Evolutionary conservation across 2,329 filamentous ascomycete species (phyloP).

Genomic region (Cercospora beticola): DNA sequence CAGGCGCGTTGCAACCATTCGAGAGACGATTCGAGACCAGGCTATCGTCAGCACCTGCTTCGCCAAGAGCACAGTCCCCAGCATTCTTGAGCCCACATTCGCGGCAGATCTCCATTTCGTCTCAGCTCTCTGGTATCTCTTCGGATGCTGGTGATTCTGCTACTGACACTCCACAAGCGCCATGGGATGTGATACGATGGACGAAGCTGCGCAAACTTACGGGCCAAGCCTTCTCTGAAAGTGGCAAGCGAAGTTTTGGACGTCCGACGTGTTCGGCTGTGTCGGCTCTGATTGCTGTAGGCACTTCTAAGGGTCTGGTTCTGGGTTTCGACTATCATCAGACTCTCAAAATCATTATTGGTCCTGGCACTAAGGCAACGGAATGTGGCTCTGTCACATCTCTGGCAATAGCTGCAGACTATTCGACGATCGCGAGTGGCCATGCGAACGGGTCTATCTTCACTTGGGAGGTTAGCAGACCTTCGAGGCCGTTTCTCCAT

Average conservation of each 20-base stretch:
- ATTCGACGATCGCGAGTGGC: conserved; percentile 85
- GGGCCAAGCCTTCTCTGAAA: conserved; percentile 86
- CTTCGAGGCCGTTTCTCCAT: conserved; percentile 83
- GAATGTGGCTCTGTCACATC: conserved; percentile 87
- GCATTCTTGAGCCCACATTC: conserved; percentile 75
- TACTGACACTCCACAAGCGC: conserved; percentile 61
- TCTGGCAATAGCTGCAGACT: conserved; percentile 87
- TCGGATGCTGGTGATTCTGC: conserved; percentile 60
- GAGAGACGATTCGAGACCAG: conserved; percentile 92
- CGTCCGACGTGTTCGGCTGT: conserved; percentile 85
- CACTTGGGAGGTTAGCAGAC: conserved; percentile 86
- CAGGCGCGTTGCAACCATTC: conserved; percentile 85
- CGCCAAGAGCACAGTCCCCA: conserved; percentile 72
- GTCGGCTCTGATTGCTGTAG: conserved; percentile 82
- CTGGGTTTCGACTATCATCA: conserved; percentile 98
- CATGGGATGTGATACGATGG: conserved; percentile 98
- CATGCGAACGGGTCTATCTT: conserved; percentile 91
- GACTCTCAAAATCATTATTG: conserved; percentile 89
- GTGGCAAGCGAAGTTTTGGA: conserved; percentile 88
- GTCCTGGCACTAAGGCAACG: conserved; percentile 87
- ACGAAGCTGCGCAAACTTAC: conserved; percentile 88
- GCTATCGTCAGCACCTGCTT: conserved; percentile 64
- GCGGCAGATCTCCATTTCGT: conserved; percentile 55
- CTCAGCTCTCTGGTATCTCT: conserved; percentile 62
- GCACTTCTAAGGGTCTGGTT: conserved; percentile 91